phyloP scores from a whole-genome alignment of 2,329 filamentous ascomycete species.

The Trichoderma lentiforme region DNA sequence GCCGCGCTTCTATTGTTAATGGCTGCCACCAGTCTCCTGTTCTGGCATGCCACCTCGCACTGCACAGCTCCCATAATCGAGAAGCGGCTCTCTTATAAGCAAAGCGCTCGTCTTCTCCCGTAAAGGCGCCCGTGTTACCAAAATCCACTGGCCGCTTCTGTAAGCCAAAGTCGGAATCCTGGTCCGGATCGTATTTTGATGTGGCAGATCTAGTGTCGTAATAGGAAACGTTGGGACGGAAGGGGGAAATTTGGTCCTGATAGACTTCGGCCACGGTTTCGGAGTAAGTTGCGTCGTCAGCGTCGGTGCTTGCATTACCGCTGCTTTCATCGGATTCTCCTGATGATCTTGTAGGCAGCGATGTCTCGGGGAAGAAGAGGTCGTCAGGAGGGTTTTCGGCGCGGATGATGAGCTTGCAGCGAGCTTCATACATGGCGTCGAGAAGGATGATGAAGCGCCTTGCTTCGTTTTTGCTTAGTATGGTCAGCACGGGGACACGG shows the following conservation, averaged over 20 bases:
- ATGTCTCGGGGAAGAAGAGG: constrained; percentile 69
- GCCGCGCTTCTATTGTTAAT: constrained; percentile 57
- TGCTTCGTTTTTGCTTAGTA: constrained; percentile 75
- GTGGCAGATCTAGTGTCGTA: constrained; percentile 51
- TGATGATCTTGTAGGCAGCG: background rate
- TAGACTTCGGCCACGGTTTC: constrained; percentile 63
- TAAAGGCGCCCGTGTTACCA: constrained; percentile 63
- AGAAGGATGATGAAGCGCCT: constrained; percentile 76
- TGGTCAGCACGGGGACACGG: constrained; percentile 62
- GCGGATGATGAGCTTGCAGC: constrained; percentile 69
- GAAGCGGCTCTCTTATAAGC: constrained; percentile 75
- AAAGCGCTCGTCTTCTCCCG: constrained; percentile 77
- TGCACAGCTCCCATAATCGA: constrained; percentile 80
- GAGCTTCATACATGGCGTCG: constrained; percentile 78
- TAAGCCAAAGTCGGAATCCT: constrained; percentile 54
- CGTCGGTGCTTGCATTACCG: constrained; percentile 17
- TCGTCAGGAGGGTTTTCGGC: constrained; percentile 67
- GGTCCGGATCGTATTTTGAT: constrained; percentile 52
- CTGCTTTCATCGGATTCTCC: background rate
- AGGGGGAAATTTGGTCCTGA: constrained; percentile 72
- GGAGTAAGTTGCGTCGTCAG: constrained; percentile 40
- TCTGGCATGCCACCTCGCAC: constrained; percentile 66
- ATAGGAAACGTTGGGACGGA: constrained; percentile 72
- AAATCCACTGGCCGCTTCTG: constrained; percentile 55
- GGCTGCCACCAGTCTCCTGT: constrained; percentile 69